phyloP scores from a whole-genome alignment of 306 rosid species.

The Rosa rugosa region DNA sequence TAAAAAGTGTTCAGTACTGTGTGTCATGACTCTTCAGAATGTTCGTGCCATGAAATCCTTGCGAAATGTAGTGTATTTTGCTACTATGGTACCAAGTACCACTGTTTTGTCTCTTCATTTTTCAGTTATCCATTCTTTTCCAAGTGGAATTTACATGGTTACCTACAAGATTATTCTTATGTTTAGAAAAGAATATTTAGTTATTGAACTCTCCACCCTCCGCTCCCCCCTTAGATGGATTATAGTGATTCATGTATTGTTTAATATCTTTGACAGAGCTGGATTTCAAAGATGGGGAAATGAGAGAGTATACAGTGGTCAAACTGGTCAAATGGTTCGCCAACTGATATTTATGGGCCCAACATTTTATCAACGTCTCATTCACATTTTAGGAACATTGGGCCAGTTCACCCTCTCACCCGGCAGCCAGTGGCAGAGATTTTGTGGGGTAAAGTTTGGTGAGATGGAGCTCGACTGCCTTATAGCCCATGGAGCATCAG shows the following conservation, averaged over 20 bases:
- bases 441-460: conserved; percentile 74
- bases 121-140: too few species aligned
- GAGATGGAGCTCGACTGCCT: conserved; percentile 98
- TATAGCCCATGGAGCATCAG: conserved; percentile 94
- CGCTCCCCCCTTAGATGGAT: not conserved
- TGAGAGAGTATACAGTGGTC: conserved; percentile 83
- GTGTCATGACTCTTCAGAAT: too few species aligned
- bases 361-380: conserved; percentile 85
- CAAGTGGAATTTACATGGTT: too few species aligned
- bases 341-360: conserved; percentile 95
- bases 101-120: too few species aligned
- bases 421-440: conserved; percentile 86
- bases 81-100: too few species aligned
- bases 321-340: conserved; percentile 85
- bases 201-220: not conserved
- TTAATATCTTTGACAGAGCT: conserved; percentile 48
- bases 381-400: conserved; percentile 72
- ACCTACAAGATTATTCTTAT: too few species aligned
- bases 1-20: conserved; percentile 36
- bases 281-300: conserved; percentile 89
- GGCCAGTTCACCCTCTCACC: conserved; percentile 92
- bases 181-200: not conserved
- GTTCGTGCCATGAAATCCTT: too few species aligned
- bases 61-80: too few species aligned
- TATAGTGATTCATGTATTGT: conserved; percentile 16